Conservation (phyloP, 2,329 filamentous ascomycete genomes). For the Neonectria magnoliae region DNA sequence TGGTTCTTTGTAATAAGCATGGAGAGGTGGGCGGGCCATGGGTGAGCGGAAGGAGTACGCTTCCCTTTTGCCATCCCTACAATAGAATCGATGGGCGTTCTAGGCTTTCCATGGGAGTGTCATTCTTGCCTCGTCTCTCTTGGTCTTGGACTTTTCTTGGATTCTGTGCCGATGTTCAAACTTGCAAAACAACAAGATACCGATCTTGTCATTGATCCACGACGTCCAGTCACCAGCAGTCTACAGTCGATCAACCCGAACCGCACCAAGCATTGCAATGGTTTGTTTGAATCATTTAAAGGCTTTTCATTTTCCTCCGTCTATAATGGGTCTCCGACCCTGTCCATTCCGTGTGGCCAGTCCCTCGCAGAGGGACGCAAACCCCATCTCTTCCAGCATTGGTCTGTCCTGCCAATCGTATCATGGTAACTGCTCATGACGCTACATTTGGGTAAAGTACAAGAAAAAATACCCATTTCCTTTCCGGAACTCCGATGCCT, state of each 20-base stretch:
- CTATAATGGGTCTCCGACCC: not conserved
- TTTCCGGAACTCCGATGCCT: constrained; percentile 1
- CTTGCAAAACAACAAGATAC: not conserved
- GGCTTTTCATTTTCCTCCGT: not conserved
- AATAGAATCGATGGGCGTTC: constrained; percentile 27
- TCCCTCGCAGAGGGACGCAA: not conserved
- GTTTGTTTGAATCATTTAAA: not conserved
- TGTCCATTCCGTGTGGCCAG: not conserved
- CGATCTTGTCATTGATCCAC: not conserved
- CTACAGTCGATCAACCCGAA: not conserved
- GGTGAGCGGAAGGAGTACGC: not conserved
- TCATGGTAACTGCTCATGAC: not conserved
- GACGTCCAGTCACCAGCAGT: not conserved
- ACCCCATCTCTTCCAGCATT: constrained; percentile 5
- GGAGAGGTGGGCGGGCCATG: not conserved
- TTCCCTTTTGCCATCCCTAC: constrained; percentile 15
- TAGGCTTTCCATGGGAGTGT: constrained; percentile 13
- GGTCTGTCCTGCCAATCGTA: not conserved
- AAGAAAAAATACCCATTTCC: not conserved
- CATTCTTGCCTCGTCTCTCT: not conserved
- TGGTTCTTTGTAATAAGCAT: constrained; percentile 16
- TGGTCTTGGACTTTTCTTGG: not conserved
- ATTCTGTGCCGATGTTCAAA: not conserved
- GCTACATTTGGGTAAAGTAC: not conserved
- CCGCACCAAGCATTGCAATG: not conserved